Conservation (phyloP, 176 grass and related monocot genomes). For the Cocos nucifera region DNA sequence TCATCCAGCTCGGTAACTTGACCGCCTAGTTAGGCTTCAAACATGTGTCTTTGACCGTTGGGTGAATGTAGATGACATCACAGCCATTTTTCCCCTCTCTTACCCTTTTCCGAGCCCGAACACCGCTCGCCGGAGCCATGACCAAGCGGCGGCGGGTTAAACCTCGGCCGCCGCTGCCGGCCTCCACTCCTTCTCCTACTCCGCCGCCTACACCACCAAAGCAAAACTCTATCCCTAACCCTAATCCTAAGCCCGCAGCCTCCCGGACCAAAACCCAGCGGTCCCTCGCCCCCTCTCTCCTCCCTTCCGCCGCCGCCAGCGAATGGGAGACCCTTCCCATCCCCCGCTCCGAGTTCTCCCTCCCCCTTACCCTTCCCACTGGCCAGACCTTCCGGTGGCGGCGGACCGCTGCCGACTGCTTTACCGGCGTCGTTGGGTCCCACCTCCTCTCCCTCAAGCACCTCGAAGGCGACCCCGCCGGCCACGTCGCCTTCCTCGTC, state of each 20-base stretch:
- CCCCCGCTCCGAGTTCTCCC: constrained; percentile 51
- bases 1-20: no score
- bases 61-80: no score
- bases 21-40: no score
- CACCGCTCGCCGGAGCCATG: constrained; percentile 22
- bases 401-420: constrained; percentile 40
- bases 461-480: constrained; percentile 21
- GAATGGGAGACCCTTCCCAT: constrained; percentile 60
- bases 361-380: constrained; percentile 59
- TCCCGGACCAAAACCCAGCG: constrained; percentile 18
- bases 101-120: constrained; percentile 14
- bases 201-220: not conserved
- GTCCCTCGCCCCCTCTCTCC: constrained; percentile 28
- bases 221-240: constrained; percentile 21
- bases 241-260: constrained; percentile 17
- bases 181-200: constrained; percentile 8
- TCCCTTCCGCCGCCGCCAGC: not conserved
- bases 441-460: constrained; percentile 78
- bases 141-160: constrained; percentile 6
- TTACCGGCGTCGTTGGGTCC: constrained; percentile 67
- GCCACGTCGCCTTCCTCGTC: constrained; percentile 53
- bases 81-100: not conserved
- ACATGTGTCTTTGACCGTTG: no score
- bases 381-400: constrained; percentile 93
- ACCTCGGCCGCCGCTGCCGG: not conserved